These are phyloP conservation scores for Acrodontium crateriforme DNA, from an alignment of 2,329 filamentous ascomycete species.

Conservation along the genomic window DNA sequence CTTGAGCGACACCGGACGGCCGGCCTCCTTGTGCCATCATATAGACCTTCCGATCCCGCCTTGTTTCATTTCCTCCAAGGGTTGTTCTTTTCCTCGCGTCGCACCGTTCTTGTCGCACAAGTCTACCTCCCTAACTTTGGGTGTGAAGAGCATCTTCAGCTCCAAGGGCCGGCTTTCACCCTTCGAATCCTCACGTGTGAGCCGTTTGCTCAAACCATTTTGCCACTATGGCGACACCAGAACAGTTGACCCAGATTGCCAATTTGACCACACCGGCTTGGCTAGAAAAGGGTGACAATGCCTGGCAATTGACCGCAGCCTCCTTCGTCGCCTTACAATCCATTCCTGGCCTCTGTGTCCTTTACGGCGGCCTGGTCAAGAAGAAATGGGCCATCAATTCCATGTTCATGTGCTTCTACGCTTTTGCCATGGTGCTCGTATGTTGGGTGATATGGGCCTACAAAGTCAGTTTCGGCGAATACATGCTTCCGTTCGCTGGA, in stretches of 20 bases:
- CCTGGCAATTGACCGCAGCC: constrained; percentile 39
- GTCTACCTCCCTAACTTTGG: too few relatives aligned
- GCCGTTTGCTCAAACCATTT: background rate
- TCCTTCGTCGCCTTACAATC: constrained; percentile 37
- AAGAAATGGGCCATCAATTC: constrained; percentile 26
- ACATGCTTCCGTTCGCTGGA: constrained; percentile 38
- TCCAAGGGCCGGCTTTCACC: too few relatives aligned
- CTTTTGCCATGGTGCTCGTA: constrained; percentile 34
- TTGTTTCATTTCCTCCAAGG: background rate
- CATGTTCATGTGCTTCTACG: constrained; percentile 40
- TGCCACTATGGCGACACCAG: background rate
- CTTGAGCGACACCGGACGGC: too few relatives aligned
- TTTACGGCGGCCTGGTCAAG: constrained; percentile 37
- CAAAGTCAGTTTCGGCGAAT: constrained; percentile 34
- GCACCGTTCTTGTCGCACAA: background rate
- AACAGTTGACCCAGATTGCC: constrained; percentile 3
- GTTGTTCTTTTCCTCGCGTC: background rate
- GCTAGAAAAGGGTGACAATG: constrained; percentile 36
- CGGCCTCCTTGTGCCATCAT: too few relatives aligned
- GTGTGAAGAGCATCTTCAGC: too few relatives aligned
- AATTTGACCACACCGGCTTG: constrained; percentile 8
- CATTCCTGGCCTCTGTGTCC: constrained; percentile 35
- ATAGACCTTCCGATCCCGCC: background rate
- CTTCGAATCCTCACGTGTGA: background rate
- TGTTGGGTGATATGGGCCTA: constrained; percentile 39